Evolutionary conservation across 345 rosid species (phyloP).

Genomic region (Populus deltoides): DNA sequence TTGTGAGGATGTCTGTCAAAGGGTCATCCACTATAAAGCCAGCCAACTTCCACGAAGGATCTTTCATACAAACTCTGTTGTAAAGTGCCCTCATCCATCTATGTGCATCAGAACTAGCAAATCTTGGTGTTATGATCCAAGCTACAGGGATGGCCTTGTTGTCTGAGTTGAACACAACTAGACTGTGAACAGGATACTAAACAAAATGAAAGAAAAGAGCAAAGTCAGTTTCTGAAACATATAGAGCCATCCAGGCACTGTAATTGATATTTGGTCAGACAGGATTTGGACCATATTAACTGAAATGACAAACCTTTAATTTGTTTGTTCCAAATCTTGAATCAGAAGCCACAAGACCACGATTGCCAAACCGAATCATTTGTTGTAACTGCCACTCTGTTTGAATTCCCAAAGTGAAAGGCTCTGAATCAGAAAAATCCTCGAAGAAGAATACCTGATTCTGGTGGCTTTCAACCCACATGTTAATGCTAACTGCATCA

Average conservation of each 20-base stretch:
- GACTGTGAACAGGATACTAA: slow-evolving; percentile 87
- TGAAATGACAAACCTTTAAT: slow-evolving; percentile 63
- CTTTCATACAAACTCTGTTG: slow-evolving; percentile 77
- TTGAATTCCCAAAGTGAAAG: slow-evolving; percentile 82
- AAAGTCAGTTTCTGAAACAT: slow-evolving; percentile 30
- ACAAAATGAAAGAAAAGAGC: slow-evolving; percentile 21
- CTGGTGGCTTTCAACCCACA: slow-evolving; percentile 94
- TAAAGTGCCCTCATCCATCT: slow-evolving; percentile 93
- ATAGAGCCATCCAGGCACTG: slow-evolving; percentile 5
- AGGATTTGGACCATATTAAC: slow-evolving; percentile 1
- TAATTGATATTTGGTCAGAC: not conserved
- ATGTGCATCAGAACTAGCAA: slow-evolving; percentile 56
- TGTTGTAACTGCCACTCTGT: slow-evolving; percentile 99
- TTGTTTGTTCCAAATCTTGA: slow-evolving; percentile 90
- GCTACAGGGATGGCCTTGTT: slow-evolving; percentile 97
- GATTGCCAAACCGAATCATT: slow-evolving; percentile 89
- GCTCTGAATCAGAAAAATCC: slow-evolving; percentile 68
- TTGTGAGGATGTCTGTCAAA: slow-evolving; percentile 55
- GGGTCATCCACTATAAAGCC: slow-evolving; percentile 97
- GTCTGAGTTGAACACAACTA: slow-evolving; percentile 81
- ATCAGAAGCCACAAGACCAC: slow-evolving; percentile 79
- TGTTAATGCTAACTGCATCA: slow-evolving; percentile 64
- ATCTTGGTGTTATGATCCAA: slow-evolving; percentile 78
- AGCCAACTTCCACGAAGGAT: slow-evolving; percentile 87
- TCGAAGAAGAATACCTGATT: slow-evolving; percentile 67